Conservation (phyloP, 768 basidiomycete genomes). For the Mycena polygramma region DNA sequence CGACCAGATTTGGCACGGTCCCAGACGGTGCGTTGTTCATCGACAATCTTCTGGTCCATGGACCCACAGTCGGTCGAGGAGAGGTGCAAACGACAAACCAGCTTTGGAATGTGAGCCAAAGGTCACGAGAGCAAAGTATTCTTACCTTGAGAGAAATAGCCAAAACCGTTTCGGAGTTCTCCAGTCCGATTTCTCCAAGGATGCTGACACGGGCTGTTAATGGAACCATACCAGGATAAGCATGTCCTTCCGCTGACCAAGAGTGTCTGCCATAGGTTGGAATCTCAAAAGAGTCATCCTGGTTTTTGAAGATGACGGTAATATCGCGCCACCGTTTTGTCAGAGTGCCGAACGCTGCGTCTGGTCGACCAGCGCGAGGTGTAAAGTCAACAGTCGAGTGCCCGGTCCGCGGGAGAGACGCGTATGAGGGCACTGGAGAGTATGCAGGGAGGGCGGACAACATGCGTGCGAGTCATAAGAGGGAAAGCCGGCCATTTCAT, state of each 20-base stretch:
- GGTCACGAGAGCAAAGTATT: slow-evolving; percentile 16
- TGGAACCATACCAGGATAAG: neutral
- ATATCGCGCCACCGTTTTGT: slow-evolving; percentile 50
- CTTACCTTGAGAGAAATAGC: slow-evolving; percentile 55
- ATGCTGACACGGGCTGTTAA: slow-evolving; percentile 30
- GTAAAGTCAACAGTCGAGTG: slow-evolving; percentile 56
- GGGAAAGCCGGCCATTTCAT: neutral
- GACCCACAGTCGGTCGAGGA: slow-evolving; percentile 54
- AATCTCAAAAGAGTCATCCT: slow-evolving; percentile 41
- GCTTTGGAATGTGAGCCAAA: slow-evolving; percentile 38
- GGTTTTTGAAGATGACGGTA: slow-evolving; percentile 54
- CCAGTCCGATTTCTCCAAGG: slow-evolving; percentile 52
- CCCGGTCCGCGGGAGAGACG: slow-evolving; percentile 47
- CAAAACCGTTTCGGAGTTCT: slow-evolving; percentile 45
- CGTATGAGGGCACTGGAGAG: slow-evolving; percentile 48
- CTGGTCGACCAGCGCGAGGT: slow-evolving; percentile 46
- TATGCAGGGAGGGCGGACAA: slow-evolving; percentile 33
- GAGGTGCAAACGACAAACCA: slow-evolving; percentile 52
- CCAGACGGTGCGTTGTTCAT: slow-evolving; percentile 50
- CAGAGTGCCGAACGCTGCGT: slow-evolving; percentile 42
- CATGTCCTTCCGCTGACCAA: slow-evolving; percentile 3
- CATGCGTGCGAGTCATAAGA: slow-evolving; percentile 33
- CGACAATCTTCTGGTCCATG: slow-evolving; percentile 44
- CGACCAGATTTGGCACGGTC: slow-evolving; percentile 35
- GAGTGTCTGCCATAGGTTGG: slow-evolving; percentile 55